Conservation (phyloP, 2,329 filamentous ascomycete genomes). For the Periconia digitata region DNA sequence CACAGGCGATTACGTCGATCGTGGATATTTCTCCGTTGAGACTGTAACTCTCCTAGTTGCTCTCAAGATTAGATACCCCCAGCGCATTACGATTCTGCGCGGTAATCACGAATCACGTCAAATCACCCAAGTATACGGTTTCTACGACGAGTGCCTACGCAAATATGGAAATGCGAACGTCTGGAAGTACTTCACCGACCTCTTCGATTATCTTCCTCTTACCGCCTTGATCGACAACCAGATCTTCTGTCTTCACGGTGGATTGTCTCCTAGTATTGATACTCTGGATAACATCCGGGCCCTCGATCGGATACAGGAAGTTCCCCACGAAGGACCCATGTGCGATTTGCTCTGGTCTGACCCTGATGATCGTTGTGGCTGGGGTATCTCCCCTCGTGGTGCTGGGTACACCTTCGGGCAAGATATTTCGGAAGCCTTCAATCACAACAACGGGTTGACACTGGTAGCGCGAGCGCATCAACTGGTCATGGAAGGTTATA, state of each 20-base stretch:
- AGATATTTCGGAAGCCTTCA: constrained; percentile 98
- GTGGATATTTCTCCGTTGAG: constrained; percentile 96
- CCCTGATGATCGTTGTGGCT: constrained; percentile 93
- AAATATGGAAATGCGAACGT: constrained; percentile 87
- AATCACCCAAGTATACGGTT: constrained; percentile 96
- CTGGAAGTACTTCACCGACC: constrained; percentile 78
- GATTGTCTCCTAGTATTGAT: constrained; percentile 71
- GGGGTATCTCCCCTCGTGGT: constrained; percentile 93
- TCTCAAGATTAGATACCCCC: constrained; percentile 94
- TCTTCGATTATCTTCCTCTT: constrained; percentile 75
- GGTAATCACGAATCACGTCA: constrained; percentile 96
- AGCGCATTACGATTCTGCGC: constrained; percentile 93
- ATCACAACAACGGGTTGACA: constrained; percentile 97
- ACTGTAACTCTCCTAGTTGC: constrained; percentile 94
- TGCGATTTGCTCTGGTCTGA: constrained; percentile 81
- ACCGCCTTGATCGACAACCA: constrained; percentile 74
- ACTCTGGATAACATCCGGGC: constrained; percentile 70
- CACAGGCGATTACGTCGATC: constrained; percentile 91
- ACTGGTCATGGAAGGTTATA: constrained; percentile 99
- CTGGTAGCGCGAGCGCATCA: constrained; percentile 96
- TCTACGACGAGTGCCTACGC: constrained; percentile 94
- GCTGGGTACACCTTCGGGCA: constrained; percentile 95
- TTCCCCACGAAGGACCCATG: constrained; percentile 76
- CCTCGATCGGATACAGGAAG: constrained; percentile 61
- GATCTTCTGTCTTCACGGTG: constrained; percentile 73